A percentile compares a stretch with the other conserved stretches of the same genome.
Conservation (phyloP, 2,329 filamentous ascomycete genomes). For the Anthostomella pinea region DNA sequence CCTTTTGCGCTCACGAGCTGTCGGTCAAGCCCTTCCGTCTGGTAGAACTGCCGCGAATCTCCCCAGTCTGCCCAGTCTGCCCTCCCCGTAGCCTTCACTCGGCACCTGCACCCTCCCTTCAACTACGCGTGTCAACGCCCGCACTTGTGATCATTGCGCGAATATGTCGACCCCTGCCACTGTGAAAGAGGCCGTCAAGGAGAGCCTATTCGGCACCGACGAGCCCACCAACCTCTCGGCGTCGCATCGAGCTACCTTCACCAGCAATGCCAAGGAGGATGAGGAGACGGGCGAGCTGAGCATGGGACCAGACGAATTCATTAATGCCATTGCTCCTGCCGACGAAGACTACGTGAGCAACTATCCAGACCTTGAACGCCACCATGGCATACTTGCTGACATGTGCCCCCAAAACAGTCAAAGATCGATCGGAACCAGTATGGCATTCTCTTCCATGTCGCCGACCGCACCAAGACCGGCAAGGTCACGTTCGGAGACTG, state of each 20-base stretch:
- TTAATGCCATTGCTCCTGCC: constrained; percentile 82
- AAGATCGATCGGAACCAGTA: constrained; percentile 97
- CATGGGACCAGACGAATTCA: constrained; percentile 83
- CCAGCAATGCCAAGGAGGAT: constrained; percentile 73
- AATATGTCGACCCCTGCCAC: constrained; percentile 43
- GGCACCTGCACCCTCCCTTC: too few relatives aligned
- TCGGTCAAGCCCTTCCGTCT: too few relatives aligned
- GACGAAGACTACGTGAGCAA: constrained; percentile 90
- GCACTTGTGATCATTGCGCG: too few relatives aligned
- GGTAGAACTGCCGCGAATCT: too few relatives aligned
- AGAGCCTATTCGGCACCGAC: constrained; percentile 67
- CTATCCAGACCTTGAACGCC: too few relatives aligned
- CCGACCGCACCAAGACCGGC: constrained; percentile 73
- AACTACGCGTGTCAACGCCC: too few relatives aligned
- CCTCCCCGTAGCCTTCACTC: too few relatives aligned
- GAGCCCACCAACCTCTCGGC: constrained; percentile 63
- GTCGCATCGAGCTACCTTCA: constrained; percentile 74
- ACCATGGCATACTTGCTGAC: too few relatives aligned
- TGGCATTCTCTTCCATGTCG: constrained; percentile 86
- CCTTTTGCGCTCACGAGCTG: too few relatives aligned
- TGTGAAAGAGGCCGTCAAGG: constrained; percentile 73
- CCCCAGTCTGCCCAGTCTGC: too few relatives aligned
- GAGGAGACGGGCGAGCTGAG: constrained; percentile 71
- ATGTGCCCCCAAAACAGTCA: constrained; percentile 58
- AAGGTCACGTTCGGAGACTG: constrained; percentile 81